Evolutionary conservation across 73 alveolate genomes (phyloP), one percentile per base, ranked within the genome.

Genomic region (Symbiodinium natans): DNA sequence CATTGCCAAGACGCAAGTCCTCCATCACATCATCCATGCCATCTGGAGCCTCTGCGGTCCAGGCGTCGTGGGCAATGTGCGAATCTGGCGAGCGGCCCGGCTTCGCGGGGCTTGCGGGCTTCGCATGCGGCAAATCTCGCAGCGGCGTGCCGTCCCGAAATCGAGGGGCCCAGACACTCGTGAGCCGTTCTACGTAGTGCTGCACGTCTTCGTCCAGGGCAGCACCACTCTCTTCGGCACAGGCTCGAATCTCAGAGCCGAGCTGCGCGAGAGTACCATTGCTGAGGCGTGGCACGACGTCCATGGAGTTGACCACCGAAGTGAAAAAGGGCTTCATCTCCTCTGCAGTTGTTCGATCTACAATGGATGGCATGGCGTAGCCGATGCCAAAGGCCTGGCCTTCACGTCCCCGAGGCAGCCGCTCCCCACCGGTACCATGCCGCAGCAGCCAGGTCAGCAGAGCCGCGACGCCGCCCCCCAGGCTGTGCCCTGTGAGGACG

Each of bases 401-500:
- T 10, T 86, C 83, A 43, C 52, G 40, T 23, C 94, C 83, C 41
- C 17, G 46, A 38, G 48, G 42, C 39, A 33, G 23, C 36, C 34
- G 48, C 63, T 41, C 40, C 29, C 92, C 36, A 23, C 92, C 92
- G 0, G 48, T 40, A 1, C 52, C 40, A 48, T 39, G 54, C 41
- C 95, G 95, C 73, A 89, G 46, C 87, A 89, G 86, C 95, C 95
- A 89, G 43, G 75, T 82, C 87, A 89, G 38, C 33, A 89, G 86
- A 43, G 95, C 95, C n/a, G 95, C 95, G 48, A 89, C 95, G 43
- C 39, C 95, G 23, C 95, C 95, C 17, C 95, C 95, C 71, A 89
- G 43, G 77, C 86, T 63, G 74, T 89, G 95, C 5, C 95, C 95
- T 6, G 95, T 89, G 75, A 89, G 43, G 43, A 89, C 41, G 41